Base-by-base conservation (phyloP, 202 grass and related monocot species). In the Zoysia matrella region DNA sequence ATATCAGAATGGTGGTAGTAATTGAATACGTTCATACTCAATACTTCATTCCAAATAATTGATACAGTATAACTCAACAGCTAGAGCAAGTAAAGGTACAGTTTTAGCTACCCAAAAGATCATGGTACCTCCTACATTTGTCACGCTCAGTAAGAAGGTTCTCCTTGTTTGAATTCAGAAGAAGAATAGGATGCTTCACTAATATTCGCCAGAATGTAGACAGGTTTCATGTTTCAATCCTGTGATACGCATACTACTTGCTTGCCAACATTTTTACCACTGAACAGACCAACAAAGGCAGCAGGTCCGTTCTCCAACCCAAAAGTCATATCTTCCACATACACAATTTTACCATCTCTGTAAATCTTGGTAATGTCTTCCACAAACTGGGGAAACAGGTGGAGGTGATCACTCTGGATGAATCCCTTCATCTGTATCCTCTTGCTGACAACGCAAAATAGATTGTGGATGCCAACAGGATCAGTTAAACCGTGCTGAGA, bases 241-340 rank as follows among this genome's bases (percentile, higher is more conserved):
- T 51, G 52, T 30, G 92, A 82, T 42, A 98, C 78, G 0, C 82
- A 79, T 16, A 94, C 90, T 0, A 94, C 86, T 63, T 98, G 81
- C 66, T 98, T 98, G 71, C 95, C 92, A 2, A 94, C 80, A 88
- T 98, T 98, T 82, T 87, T 86, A 53, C 95, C 95, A 12, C 76
- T 85, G 60, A 98, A 98, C 55, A 98, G 89, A 14, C 95, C 95
- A 22, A 88, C 90, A 52, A 98, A 87, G 11, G 95, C 86, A 39
- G 76, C 86, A 8, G 88, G 86, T 2, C 72, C 88, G 11, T 62
- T 94, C 82, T 98, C 92, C 48, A 98, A 81, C 14, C 95, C 88
- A 0, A 86, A 57, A 13, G 58, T 90, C 80, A 88, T 58, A 67
- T 98, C 90, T 76, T 98, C 95, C 53, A 94, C 72, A 80, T 94